Evolutionary conservation across 345 rosid species (phyloP).

Genomic region (Balakata baccata): DNA sequence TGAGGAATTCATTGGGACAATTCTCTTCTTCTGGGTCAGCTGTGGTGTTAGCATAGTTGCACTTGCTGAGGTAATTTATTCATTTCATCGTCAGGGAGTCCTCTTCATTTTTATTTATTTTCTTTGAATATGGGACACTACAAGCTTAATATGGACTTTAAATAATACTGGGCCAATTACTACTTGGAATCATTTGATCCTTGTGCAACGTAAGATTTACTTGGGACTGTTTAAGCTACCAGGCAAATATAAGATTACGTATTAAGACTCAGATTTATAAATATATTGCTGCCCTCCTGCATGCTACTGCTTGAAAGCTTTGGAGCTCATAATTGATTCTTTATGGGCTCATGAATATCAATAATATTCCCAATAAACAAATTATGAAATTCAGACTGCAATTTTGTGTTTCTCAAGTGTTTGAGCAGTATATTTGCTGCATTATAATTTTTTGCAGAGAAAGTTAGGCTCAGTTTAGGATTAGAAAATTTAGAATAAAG

Average conservation of each 20-base stretch:
- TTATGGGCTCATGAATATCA: neutral
- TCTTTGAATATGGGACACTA: neutral
- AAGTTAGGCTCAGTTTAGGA: neutral
- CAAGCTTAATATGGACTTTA: neutral
- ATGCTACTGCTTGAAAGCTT: neutral
- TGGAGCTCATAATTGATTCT: neutral
- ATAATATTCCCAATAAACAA: neutral
- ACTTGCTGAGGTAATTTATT: conserved; percentile 71
- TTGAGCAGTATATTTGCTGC: neutral
- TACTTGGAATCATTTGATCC: neutral
- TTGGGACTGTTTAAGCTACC: neutral
- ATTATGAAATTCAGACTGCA: neutral
- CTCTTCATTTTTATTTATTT: neutral
- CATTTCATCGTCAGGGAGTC: conserved; percentile 9
- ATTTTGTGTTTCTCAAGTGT: neutral
- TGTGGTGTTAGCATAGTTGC: conserved; percentile 85
- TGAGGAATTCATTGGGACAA: conserved; percentile 75
- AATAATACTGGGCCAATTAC: neutral
- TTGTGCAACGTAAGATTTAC: neutral
- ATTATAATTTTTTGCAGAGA: neutral
- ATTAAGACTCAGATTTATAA: neutral
- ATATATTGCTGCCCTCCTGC: neutral
- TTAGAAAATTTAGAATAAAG: neutral
- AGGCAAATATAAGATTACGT: neutral
- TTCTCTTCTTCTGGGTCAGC: conserved; percentile 80